phyloP scores from a whole-genome alignment of 1,284 basidiomycete species.

The Cystobasidium slooffiae region DNA sequence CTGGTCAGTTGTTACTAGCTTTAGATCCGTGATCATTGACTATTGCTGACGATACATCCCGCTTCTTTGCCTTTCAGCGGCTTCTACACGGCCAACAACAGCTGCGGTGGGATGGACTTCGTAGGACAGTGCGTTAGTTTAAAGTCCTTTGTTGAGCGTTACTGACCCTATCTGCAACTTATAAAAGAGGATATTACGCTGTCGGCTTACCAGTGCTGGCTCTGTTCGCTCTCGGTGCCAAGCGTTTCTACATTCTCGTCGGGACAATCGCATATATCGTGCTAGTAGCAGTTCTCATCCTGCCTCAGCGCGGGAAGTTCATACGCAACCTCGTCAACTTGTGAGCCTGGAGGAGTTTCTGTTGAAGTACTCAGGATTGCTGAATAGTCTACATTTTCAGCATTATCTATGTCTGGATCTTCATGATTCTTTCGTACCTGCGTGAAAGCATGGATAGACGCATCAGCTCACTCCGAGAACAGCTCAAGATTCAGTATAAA shows the following conservation, averaged over 20 bases:
- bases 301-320: slow-evolving; percentile 51
- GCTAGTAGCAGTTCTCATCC: slow-evolving; percentile 61
- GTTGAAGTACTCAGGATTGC: slow-evolving; percentile 26
- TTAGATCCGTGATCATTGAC: neutral
- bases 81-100: slow-evolving; percentile 10
- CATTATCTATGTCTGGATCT: slow-evolving; percentile 62
- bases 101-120: slow-evolving; percentile 17
- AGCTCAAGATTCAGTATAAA: slow-evolving; percentile 65
- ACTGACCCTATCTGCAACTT: neutral
- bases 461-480: slow-evolving; percentile 67
- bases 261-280: slow-evolving; percentile 66
- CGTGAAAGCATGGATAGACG: slow-evolving; percentile 64
- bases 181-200: slow-evolving; percentile 10
- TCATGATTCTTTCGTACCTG: slow-evolving; percentile 56
- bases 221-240: slow-evolving; percentile 73
- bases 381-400: slow-evolving; percentile 58
- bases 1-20: neutral
- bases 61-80: neutral
- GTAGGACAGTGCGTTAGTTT: slow-evolving; percentile 1
- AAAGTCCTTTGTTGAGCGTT: neutral
- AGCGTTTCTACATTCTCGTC: slow-evolving; percentile 68
- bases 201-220: slow-evolving; percentile 74
- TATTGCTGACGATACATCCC: neutral
- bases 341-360: slow-evolving; percentile 11
- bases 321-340: slow-evolving; percentile 13